phyloP scores from a whole-genome alignment of 441 rosid genomes.

The Croton setiger region DNA sequence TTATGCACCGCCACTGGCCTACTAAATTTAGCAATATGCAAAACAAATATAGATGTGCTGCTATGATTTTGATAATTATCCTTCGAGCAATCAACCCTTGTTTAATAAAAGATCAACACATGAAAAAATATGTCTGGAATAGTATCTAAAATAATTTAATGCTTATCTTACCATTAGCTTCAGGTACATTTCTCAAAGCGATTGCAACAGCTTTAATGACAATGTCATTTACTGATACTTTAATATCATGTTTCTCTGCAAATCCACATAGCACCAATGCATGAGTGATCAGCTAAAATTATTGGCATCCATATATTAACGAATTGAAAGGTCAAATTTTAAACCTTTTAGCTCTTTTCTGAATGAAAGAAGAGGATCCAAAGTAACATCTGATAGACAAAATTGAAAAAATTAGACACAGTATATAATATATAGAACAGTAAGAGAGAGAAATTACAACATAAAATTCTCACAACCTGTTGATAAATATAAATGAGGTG shows the following conservation, averaged over 20 bases:
- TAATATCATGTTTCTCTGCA: constrained; percentile 77
- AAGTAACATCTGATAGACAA: constrained; percentile 66
- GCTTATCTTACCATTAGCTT: constrained; percentile 81
- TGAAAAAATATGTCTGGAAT: constrained; percentile 16
- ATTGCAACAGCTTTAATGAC: constrained; percentile 92
- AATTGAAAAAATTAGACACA: constrained; percentile 25
- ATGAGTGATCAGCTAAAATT: constrained; percentile 28
- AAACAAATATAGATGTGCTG: background rate
- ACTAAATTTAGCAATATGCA: background rate
- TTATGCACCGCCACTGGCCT: background rate
- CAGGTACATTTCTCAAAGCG: constrained; percentile 76
- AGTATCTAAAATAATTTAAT: constrained; percentile 13
- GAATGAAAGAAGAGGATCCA: constrained; percentile 94
- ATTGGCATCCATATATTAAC: constrained; percentile 14
- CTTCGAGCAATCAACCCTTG: background rate
- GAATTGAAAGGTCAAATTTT: constrained; percentile 23
- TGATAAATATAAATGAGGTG: constrained; percentile 86
- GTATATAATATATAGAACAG: constrained; percentile 17
- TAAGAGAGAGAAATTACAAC: constrained; percentile 17
- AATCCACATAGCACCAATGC: constrained; percentile 23
- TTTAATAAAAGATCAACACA: background rate
- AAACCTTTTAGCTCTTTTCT: constrained; percentile 84
- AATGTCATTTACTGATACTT: constrained; percentile 95
- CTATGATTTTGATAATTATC: background rate
- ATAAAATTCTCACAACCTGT: constrained; percentile 49